phyloP scores from a whole-genome alignment of 305 asterid species.

The Andrographis paniculata region DNA sequence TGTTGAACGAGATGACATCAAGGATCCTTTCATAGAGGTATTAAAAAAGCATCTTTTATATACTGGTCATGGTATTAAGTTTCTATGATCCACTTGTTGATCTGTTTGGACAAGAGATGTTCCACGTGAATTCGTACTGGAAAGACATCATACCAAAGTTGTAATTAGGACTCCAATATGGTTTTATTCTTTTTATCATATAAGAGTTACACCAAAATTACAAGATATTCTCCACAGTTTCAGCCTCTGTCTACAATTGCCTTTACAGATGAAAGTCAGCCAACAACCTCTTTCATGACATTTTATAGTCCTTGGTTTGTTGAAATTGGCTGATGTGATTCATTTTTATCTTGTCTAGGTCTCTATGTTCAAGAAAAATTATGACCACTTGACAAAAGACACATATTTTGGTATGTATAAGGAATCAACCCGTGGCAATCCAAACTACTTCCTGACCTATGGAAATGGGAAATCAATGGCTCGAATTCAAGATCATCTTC shows the following conservation, averaged over 20 bases:
- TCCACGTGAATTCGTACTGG: too few species aligned
- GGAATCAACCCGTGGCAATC: constrained; percentile 91
- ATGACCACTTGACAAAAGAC: constrained; percentile 81
- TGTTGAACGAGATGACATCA: constrained; percentile 77
- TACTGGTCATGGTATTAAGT: constrained; percentile 12
- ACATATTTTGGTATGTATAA: constrained; percentile 83
- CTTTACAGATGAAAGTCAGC: too few species aligned
- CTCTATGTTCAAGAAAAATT: constrained; percentile 95
- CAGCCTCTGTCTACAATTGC: too few species aligned
- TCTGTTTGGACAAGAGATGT: constrained; percentile 1
- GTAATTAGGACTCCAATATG: too few species aligned
- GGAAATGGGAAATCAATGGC: constrained; percentile 97
- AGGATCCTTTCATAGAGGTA: constrained; percentile 96
- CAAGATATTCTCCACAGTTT: too few species aligned
- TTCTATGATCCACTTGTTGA: neutral
- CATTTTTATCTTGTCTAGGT: constrained; percentile 37
- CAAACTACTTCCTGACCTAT: constrained; percentile 91
- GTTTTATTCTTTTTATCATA: too few species aligned
- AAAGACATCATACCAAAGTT: too few species aligned
- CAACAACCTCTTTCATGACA: neutral
- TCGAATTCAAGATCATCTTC: constrained; percentile 83
- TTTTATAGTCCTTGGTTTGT: constrained; percentile 10
- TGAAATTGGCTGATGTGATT: constrained; percentile 10
- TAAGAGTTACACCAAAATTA: too few species aligned
- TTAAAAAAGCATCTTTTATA: neutral